Evolutionary conservation across 139 green algal genomes (phyloP).

Genomic region (Chlorella sp.): DNA sequence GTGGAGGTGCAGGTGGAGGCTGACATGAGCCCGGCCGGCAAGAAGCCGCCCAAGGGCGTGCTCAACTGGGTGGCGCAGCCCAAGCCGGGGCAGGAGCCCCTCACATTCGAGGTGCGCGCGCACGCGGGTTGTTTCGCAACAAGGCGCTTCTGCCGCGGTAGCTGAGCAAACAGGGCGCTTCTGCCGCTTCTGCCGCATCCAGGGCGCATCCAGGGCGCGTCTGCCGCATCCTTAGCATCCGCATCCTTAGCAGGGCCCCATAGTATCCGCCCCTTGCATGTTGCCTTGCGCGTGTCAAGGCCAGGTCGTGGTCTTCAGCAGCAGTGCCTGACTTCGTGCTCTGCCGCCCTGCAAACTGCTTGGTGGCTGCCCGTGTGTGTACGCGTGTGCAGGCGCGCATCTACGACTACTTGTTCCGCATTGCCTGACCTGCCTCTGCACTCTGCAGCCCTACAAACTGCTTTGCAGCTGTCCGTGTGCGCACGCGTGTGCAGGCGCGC

Average conservation of each 20-base stretch:
- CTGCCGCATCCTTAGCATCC: too few species aligned
- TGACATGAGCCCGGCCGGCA: slow-evolving; percentile 30
- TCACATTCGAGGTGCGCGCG: slow-evolving; percentile 49
- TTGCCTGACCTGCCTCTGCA: slow-evolving; percentile 25
- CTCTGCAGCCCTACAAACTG: neutral
- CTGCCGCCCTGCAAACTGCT: neutral
- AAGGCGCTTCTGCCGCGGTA: too few species aligned
- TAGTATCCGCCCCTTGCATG: too few species aligned
- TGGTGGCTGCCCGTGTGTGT: neutral
- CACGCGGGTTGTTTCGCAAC: too few species aligned
- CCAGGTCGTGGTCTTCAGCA: neutral
- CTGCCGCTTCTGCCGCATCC: too few species aligned
- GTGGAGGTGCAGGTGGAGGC: slow-evolving; percentile 61
- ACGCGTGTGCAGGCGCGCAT: slow-evolving; percentile 47
- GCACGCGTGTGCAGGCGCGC: slow-evolving; percentile 28
- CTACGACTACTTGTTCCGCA: slow-evolving; percentile 87
- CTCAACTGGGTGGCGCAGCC: slow-evolving; percentile 94
- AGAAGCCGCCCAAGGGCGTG: slow-evolving; percentile 89
- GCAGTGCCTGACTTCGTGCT: neutral
- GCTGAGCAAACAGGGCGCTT: too few species aligned
- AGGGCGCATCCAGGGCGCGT: too few species aligned
- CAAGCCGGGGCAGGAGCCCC: slow-evolving; percentile 53
- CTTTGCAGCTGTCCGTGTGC: neutral
- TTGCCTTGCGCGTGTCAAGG: neutral
- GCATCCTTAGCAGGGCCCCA: too few species aligned